A percentile compares a stretch with the other conserved stretches of the same genome.
These are phyloP conservation scores for Gastrolobium villosum DNA, from an alignment of 306 rosid species.

Conservation along the genomic window DNA sequence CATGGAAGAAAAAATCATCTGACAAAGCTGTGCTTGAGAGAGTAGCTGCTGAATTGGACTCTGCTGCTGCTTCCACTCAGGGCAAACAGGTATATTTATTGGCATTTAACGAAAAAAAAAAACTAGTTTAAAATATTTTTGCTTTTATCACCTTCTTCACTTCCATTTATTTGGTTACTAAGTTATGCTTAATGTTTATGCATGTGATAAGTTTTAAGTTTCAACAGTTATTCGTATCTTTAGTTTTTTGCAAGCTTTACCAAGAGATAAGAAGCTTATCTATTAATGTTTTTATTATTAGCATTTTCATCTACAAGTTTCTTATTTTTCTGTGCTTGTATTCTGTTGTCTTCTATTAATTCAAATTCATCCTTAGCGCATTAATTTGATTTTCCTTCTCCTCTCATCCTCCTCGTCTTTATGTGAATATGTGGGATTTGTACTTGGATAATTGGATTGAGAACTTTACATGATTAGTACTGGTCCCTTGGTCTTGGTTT, in stretches of 20 bases:
- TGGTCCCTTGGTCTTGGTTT: constrained; percentile 29
- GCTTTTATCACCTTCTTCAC: not conserved
- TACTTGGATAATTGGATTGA: constrained; percentile 15
- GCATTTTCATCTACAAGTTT: constrained; percentile 34
- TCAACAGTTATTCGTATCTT: not conserved
- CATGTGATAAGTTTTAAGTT: constrained; percentile 31
- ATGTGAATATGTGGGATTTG: constrained; percentile 18
- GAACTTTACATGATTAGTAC: constrained; percentile 17
- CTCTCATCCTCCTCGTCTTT: not conserved
- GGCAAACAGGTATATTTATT: constrained; percentile 66
- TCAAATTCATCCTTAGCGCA: not conserved
- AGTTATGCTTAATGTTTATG: constrained; percentile 21
- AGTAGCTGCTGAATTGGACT: constrained; percentile 72
- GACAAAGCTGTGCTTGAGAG: constrained; percentile 86
- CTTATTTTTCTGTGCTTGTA: constrained; percentile 14
- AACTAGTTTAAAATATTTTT: constrained; percentile 2
- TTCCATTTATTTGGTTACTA: constrained; percentile 21
- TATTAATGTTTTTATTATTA: not conserved
- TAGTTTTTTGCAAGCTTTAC: not conserved
- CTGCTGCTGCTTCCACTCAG: constrained; percentile 55
- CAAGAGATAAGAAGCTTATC: not conserved
- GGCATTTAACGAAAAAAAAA: not conserved
- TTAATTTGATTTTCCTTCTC: not conserved
- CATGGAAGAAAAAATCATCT: constrained; percentile 97
- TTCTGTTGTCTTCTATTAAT: not conserved